Conservation (phyloP, 805 yeast genomes). For the Cyberlindnera meyerae region DNA sequence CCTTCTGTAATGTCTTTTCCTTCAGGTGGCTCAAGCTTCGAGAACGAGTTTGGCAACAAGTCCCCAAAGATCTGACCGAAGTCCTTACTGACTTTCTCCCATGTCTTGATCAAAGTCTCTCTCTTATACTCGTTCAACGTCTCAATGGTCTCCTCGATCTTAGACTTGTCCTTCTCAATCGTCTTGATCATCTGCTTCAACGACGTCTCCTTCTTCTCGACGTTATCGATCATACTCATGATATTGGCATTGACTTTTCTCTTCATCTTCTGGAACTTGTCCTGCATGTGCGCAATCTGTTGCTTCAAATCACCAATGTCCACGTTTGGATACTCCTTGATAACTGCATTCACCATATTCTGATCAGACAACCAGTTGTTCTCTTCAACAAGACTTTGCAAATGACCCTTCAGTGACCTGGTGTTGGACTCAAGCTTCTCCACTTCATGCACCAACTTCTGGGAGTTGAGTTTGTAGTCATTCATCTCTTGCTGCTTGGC, state of each 20-base stretch:
- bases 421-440: conserved; percentile 41
- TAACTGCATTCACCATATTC: conserved; percentile 46
- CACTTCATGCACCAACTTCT: conserved; percentile 50
- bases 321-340: conserved; percentile 59
- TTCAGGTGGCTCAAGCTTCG: conserved; percentile 80
- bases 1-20: conserved; percentile 85
- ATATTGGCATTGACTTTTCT: conserved; percentile 80
- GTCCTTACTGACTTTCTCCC: conserved; percentile 80
- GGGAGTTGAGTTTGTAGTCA: conserved; percentile 46
- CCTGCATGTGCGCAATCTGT: conserved; percentile 50
- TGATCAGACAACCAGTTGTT: conserved; percentile 74
- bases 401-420: conserved; percentile 31
- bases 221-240: conserved; percentile 87
- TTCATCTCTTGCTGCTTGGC: conserved; percentile 36
- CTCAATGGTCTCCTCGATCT: conserved; percentile 81
- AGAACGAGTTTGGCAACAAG: conserved; percentile 82
- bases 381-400: conserved; percentile 45
- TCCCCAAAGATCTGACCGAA: conserved; percentile 89
- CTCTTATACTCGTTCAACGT: conserved; percentile 82
- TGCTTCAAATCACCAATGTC: conserved; percentile 59
- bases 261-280: conserved; percentile 62
- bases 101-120: conserved; percentile 76
- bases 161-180: conserved; percentile 81
- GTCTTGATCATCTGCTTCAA: conserved; percentile 77
- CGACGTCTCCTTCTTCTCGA: conserved; percentile 78